A percentile compares a stretch with the other conserved stretches of the same genome.
These are phyloP conservation scores for Cavenderia fasciculata DNA, from an alignment of 78 protist species.

Conservation along the genomic window DNA sequence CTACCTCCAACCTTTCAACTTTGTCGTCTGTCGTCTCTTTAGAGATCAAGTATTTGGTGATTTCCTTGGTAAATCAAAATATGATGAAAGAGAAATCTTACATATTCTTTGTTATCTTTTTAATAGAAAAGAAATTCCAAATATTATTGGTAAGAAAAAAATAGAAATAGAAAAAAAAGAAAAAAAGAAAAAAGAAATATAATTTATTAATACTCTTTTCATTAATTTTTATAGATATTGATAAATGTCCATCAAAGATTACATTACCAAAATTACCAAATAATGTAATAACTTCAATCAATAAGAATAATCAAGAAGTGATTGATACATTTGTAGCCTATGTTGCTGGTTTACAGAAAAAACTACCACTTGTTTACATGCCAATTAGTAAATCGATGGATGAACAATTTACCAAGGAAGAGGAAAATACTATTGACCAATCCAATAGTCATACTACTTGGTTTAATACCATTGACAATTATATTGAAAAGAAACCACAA, in stretches of 20 bases:
- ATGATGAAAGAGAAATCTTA: not conserved
- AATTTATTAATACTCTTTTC: not conserved
- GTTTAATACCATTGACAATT: not conserved
- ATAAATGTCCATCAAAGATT: not conserved
- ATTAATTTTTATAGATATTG: not conserved
- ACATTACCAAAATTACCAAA: not conserved
- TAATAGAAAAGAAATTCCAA: not conserved
- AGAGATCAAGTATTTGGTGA: slow-evolving; percentile 26
- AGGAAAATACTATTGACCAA: not conserved
- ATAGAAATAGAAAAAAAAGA: not conserved
- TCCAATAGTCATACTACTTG: no score
- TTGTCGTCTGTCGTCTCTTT: slow-evolving; percentile 6
- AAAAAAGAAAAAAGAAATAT: not conserved
- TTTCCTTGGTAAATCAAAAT: not conserved
- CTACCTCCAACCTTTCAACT: slow-evolving; percentile 65
- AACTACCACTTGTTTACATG: not conserved
- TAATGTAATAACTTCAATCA: not conserved
- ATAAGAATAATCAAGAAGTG: not conserved
- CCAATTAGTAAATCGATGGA: not conserved
- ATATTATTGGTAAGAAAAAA: not conserved
- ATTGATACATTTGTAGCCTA: not conserved
- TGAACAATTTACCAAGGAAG: not conserved
- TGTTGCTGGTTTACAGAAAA: not conserved
- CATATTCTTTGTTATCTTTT: slow-evolving; percentile 12
- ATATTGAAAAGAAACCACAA: not conserved